Conservation (phyloP, 1,284 basidiomycete genomes). For the Malassezia yamatoensis region DNA sequence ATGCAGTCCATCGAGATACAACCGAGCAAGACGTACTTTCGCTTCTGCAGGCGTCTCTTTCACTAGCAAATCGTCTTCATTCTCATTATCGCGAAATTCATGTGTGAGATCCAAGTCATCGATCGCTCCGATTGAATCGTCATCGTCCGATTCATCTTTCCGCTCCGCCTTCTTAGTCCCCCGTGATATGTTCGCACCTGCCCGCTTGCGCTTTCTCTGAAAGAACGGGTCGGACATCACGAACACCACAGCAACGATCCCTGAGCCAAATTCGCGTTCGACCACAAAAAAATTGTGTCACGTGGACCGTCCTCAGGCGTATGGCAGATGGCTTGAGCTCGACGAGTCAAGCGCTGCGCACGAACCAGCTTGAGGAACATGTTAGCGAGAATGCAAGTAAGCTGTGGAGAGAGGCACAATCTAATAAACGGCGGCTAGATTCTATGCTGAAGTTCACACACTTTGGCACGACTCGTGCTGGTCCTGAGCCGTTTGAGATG, state of each 20-base stretch:
- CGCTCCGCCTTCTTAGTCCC: slow-evolving; percentile 10
- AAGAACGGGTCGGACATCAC: slow-evolving; percentile 47
- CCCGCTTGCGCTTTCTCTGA: slow-evolving; percentile 47
- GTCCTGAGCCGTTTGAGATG: slow-evolving; percentile 16
- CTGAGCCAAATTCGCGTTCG: background rate
- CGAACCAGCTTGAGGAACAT: too few species aligned
- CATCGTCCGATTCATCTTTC: slow-evolving; percentile 21
- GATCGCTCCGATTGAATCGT: slow-evolving; percentile 13
- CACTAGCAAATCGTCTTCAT: slow-evolving; percentile 24
- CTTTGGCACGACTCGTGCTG: slow-evolving; percentile 12
- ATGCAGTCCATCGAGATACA: slow-evolving; percentile 71
- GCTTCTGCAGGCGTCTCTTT: slow-evolving; percentile 83
- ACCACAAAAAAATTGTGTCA: slow-evolving; percentile 13
- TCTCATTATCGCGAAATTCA: slow-evolving; percentile 21
- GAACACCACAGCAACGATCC: background rate
- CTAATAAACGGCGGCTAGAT: slow-evolving; percentile 25
- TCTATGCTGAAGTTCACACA: slow-evolving; percentile 22
- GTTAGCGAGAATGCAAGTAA: too few species aligned
- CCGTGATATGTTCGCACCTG: background rate
- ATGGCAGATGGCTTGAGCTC: too few species aligned
- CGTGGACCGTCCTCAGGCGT: background rate
- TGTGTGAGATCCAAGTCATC: slow-evolving; percentile 40
- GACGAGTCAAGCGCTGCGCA: too few species aligned
- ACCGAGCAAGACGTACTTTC: slow-evolving; percentile 72
- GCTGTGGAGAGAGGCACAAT: slow-evolving; percentile 15